phyloP scores from a whole-genome alignment of 768 basidiomycete genomes.

The Leccinum disarticulatum region DNA sequence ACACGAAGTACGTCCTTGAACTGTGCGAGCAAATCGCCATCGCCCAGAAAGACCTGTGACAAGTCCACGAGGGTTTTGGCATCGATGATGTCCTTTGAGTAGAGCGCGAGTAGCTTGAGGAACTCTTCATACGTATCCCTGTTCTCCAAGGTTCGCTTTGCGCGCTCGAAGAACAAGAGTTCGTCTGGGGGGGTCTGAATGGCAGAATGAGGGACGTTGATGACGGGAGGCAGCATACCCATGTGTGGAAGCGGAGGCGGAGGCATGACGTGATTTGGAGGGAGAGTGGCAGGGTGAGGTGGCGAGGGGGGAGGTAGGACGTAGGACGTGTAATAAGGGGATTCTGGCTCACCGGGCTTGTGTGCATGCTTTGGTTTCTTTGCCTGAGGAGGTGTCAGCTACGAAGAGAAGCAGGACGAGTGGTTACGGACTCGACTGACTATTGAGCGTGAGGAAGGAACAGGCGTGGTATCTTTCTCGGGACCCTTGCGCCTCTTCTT shows the following conservation, averaged over 20 bases:
- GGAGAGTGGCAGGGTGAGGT: slow-evolving; percentile 25
- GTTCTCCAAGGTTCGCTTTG: slow-evolving; percentile 75
- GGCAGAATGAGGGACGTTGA: slow-evolving; percentile 29
- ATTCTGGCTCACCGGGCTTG: slow-evolving; percentile 57
- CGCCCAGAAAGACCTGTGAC: slow-evolving; percentile 78
- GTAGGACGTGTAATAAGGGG: slow-evolving; percentile 43
- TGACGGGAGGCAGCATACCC: slow-evolving; percentile 24
- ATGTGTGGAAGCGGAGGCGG: slow-evolving; percentile 29
- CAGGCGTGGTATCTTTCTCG: slow-evolving; percentile 70
- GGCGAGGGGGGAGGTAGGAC: slow-evolving; percentile 43
- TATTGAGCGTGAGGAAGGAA: slow-evolving; percentile 49
- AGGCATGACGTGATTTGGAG: slow-evolving; percentile 30
- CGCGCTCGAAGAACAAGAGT: slow-evolving; percentile 91
- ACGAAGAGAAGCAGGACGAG: neutral
- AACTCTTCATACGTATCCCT: slow-evolving; percentile 89
- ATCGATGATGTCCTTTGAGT: slow-evolving; percentile 90
- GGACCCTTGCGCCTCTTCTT: slow-evolving; percentile 62
- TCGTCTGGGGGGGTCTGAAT: slow-evolving; percentile 61
- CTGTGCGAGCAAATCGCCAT: slow-evolving; percentile 73
- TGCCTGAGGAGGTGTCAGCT: slow-evolving; percentile 35
- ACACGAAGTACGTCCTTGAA: slow-evolving; percentile 87
- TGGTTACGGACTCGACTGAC: slow-evolving; percentile 45
- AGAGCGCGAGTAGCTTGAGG: slow-evolving; percentile 87
- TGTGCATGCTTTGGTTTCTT: slow-evolving; percentile 68
- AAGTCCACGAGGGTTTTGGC: slow-evolving; percentile 77